Evolutionary conservation across 352 stramenopile genomes (phyloP), one percentile per base, ranked within the genome.

Genomic region (Thalassiosira ordinaria): DNA sequence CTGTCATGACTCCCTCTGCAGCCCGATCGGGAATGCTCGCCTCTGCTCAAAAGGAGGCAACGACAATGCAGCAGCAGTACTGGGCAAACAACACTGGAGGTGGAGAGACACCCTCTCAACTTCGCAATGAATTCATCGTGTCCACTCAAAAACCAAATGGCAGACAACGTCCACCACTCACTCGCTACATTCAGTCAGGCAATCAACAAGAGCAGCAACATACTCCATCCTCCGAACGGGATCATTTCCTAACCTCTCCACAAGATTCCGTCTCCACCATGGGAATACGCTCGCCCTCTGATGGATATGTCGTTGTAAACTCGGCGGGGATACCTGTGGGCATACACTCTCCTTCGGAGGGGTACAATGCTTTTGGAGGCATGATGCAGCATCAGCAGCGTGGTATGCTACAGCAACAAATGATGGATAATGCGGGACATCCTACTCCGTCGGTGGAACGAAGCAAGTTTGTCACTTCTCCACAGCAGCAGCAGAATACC

Each of bases 251-350:
- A 31, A 56, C 52, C 31, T 74, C 66, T 22, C 66, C 66, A 6
- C 66, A 74, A 51, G 66, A 74, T 49, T 62, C 66, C 0, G 44
- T 78, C 14, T 78, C 69, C 29, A 69, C 69, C 6, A 59, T 78
- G 22, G 69, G 69, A 29, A 35, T 26, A 7, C 59, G 22, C 22
- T 78, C 69, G 5, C 69, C 69, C 14, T 73, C 63, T 9, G 57
- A 65, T 1, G 63, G 33, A 2, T 73, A 73, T 33, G 3, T n/a
- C n/a, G n/a, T n/a, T n/a, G n/a, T n/a, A n/a, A n/a, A n/a, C n/a
- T n/a, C n/a, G n/a, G n/a, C n/a, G n/a, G n/a, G n/a, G n/a, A n/a
- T n/a, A n/a, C n/a, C n/a, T n/a, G n/a, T n/a, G n/a, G n/a, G n/a
- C n/a, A n/a, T n/a, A n/a, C n/a, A n/a, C n/a, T n/a, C n/a, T n/a